Base-by-base conservation (phyloP, 768 basidiomycete species). In the Lentinula guzmanii region DNA sequence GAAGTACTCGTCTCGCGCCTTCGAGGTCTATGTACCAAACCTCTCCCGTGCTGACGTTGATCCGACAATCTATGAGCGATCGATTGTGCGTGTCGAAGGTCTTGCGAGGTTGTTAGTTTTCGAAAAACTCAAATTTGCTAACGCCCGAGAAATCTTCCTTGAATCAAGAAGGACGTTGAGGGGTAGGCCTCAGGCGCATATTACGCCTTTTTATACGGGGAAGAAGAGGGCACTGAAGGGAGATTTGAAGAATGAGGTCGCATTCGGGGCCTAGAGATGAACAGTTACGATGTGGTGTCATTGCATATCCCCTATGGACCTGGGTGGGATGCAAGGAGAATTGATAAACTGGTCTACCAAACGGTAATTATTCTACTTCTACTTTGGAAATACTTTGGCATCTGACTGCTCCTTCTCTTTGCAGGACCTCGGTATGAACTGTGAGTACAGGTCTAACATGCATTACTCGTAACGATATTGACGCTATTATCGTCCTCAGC, bases 231-330 rank as follows among this genome's bases (percentile, higher is more conserved):
- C 72, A 68, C 77, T 77, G 67, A 84, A 84, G 61, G 82, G 82
- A 15, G 86, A 87, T 67, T 67, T 86, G 60, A 86, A 86, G 69
- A 70, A 70, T 4, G 75, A 78, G 13, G 66, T 61, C 0, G 71
- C 70, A 69, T 81, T 16, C 74, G 72, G 9, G 79, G 77, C 13
- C 69, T 85, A 5, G 82, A 83, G 68, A 79, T 80, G 76, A 83
- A 81, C 65, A 79, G 83, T 62, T 85, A 86, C 63, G 83, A 85
- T 63, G 79, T 82, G 11, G 73, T 75, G 0, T 75, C 77, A 10
- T 69, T 85, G 45, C 84, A 86, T 64, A 81, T 86, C 50, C 85
- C 84, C 0, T 86, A 86, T 67, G 85, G 85, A 5, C 83, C 82
- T 33, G 80, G 82, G 3, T 85, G 82, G 82, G 77, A 82, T 65